A percentile compares a stretch with the other conserved stretches of the same genome.
phyloP scores from a whole-genome alignment of 2,329 filamentous ascomycete species.

The Alternaria sp. region DNA sequence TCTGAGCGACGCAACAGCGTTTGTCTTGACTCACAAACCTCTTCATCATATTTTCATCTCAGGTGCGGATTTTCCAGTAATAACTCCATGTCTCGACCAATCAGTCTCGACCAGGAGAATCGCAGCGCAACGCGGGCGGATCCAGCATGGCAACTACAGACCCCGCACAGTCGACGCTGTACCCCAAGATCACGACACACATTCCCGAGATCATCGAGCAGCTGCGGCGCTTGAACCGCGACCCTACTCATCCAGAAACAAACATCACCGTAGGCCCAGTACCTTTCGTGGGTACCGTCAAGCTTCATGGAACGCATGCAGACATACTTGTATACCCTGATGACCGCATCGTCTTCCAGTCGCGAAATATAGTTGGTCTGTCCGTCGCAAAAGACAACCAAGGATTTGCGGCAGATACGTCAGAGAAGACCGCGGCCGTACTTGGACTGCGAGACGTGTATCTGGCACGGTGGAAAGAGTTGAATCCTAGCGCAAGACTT shows the following conservation, averaged over 20 bases:
- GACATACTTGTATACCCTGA: conserved; percentile 36
- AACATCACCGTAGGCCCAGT: conserved; percentile 14
- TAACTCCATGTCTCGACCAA: neutral
- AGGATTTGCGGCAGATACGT: conserved; percentile 34
- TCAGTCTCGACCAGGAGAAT: neutral
- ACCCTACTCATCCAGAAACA: conserved; percentile 7
- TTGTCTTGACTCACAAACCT: neutral
- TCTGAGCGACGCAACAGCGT: neutral
- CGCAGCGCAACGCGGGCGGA: neutral
- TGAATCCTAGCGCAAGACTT: conserved; percentile 18
- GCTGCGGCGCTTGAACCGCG: conserved; percentile 14
- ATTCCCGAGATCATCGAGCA: conserved; percentile 25
- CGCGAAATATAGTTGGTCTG: conserved; percentile 29
- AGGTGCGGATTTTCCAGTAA: neutral
- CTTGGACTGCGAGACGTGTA: conserved; percentile 27
- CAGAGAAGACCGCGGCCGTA: conserved; percentile 13
- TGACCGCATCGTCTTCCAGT: conserved; percentile 32
- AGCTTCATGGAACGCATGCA: conserved; percentile 44
- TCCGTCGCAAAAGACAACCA: conserved; percentile 27
- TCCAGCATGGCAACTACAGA: conserved; percentile 13
- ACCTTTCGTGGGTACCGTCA: conserved; percentile 37
- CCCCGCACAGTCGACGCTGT: conserved; percentile 29
- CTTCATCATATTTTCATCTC: neutral
- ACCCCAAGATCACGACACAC: conserved; percentile 40
- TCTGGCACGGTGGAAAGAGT: conserved; percentile 22